Base-by-base conservation (phyloP, 768 basidiomycete genomes). In the Coprinopsis sp. region DNA sequence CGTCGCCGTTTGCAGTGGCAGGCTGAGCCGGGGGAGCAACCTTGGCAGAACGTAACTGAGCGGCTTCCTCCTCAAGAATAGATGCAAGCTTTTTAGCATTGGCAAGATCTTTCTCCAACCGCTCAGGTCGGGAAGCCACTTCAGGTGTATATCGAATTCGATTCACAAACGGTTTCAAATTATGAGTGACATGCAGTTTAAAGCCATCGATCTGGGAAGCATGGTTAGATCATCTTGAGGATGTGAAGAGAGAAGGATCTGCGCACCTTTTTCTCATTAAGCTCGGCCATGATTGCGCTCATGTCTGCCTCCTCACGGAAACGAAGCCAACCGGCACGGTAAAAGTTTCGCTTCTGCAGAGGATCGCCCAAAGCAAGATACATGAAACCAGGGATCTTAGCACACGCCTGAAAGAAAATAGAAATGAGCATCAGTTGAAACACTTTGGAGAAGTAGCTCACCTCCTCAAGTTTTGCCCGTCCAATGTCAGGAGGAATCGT, bases 401-500 rank as follows among this genome's bases (percentile, higher is more conserved):
- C 69, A 58, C 87, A 88, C 29, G 85, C 79, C 94, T 96, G 52
- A 47, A 54, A 22, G 42, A 39, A 29, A 38, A 16, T 37, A 24
- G 13, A 18, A 33, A 41, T 21, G 41, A 51, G 29, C 12, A 44
- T 31, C 24, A 34, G 19, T 30, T 21, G 37, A 28, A 51, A 47
- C 41, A 44, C n/a, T 31, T 34, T 28, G 46, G 49, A 34, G 44
- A 42, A 37, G 65, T 19, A 44, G 39, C 51, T 18, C 49, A 94
- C 92, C 66, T 91, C 88, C 70, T 97, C 93, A 28, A 97, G 73
- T 58, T 91, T 92, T 39, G 86, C 69, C 27, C 93, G 82, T 24
- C 89, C 88, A 56, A 93, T 92, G 54, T 92, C 89, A 21, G 93
- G 92, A 37, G 92, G 92, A 53, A 96, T 92, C 14, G 91, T 93